Evolutionary conservation across 768 basidiomycete species (phyloP), one percentile per base, ranked within the genome.

Genomic region (Rhizopogon rudus): DNA sequence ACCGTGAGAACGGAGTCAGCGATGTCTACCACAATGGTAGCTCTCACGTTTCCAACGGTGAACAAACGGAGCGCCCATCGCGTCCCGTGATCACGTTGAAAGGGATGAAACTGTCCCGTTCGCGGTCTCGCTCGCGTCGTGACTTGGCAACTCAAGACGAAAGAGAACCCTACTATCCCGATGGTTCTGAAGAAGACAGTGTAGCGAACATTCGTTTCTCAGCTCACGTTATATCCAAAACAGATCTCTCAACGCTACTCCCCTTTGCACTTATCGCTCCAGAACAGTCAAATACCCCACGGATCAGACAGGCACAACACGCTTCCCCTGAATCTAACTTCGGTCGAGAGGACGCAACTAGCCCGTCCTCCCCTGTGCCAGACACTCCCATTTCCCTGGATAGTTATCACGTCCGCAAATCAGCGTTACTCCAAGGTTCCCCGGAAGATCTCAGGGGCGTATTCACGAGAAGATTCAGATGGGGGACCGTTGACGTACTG

Each of bases 401-500:
- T 44, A 63, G 54, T 58, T 62, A 63, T 72, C 56, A 64, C 73
- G 25, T 81, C 79, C 69, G 67, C 52, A 70, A 69, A 62, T 67
- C 67, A 12, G 29, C 40, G 2, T 25, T 52, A n/a, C 62, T 81
- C 42, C 67, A 77, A n/a, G 74, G 75, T 35, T 82, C 83, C 22
- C 88, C 86, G 22, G 82, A 84, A 20, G 80, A 85, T 65, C 70
- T 91, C 65, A 81, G 80, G 70, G 88, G 91, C 48, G 77, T 87
- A 53, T 93, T 93, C 66, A 76, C 82, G 35, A 75, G 93, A 59
- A 84, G 81, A 65, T 95, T 88, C 68, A 75, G 91, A 61, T 96
- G 93, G 93, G 94, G 94, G 37, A 87, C 80, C 44, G 79, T 95
- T 56, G 89, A 93, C 69, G 91, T 94, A 53, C 81, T 94, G 48